phyloP scores from a whole-genome alignment of 139 green algal species.

The Chlorella sorokiniana region DNA sequence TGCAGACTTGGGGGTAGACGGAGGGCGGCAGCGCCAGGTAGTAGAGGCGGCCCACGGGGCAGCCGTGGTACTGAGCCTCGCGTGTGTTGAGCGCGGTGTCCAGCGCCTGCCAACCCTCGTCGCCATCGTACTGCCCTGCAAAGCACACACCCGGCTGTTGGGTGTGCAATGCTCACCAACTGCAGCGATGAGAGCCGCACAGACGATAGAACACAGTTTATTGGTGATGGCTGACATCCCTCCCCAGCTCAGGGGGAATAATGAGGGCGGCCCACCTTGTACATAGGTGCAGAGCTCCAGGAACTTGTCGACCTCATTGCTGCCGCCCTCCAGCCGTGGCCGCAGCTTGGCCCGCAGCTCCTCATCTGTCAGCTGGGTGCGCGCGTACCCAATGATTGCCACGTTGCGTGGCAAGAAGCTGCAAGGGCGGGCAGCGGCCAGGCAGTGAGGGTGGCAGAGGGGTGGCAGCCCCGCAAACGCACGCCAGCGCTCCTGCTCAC shows the following conservation, averaged over 20 bases:
- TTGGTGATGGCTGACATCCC: too few species aligned
- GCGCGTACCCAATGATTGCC: constrained; percentile 84
- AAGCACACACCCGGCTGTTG: too few species aligned
- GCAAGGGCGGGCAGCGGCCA: background rate
- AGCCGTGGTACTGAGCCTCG: constrained; percentile 43
- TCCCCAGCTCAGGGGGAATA: too few species aligned
- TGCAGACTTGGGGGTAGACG: constrained; percentile 90
- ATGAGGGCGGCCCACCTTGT: background rate
- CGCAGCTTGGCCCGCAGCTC: constrained; percentile 70
- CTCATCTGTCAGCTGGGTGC: constrained; percentile 65
- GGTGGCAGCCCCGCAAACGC: background rate
- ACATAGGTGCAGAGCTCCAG: constrained; percentile 50
- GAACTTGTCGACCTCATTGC: constrained; percentile 59
- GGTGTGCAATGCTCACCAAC: background rate
- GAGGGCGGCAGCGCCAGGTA: constrained; percentile 95
- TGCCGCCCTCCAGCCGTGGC: constrained; percentile 46
- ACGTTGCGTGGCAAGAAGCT: constrained; percentile 40
- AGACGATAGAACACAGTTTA: too few species aligned
- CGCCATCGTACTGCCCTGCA: constrained; percentile 60
- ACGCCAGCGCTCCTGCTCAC: background rate
- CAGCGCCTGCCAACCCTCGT: constrained; percentile 65
- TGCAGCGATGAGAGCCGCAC: background rate
- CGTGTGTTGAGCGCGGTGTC: constrained; percentile 42
- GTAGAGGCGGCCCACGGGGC: constrained; percentile 78
- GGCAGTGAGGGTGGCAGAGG: background rate